Conservation (phyloP, 169 alveolate genomes). For the Theileria parva region DNA sequence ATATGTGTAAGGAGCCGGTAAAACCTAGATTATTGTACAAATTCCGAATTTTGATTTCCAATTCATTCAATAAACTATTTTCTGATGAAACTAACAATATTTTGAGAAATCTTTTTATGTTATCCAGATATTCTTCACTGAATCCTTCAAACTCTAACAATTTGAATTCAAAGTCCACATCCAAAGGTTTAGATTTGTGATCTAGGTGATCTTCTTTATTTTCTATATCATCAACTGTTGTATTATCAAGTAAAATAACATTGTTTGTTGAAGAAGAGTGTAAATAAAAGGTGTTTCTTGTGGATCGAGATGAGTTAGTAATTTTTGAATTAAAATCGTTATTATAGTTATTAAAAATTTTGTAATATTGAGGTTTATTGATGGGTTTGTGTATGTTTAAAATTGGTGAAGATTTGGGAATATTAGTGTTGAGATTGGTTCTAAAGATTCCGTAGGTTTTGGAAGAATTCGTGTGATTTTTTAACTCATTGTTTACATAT, state of each 20-base stretch:
- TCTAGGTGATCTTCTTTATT: neutral
- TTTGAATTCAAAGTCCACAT: slow-evolving; percentile 30
- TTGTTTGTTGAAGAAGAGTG: neutral
- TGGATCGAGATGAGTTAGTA: neutral
- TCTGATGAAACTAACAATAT: neutral
- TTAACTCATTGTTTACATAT: neutral
- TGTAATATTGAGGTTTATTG: neutral
- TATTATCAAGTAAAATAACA: neutral
- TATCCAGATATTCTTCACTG: neutral
- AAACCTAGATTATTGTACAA: neutral
- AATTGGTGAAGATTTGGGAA: neutral
- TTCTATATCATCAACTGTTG: neutral
- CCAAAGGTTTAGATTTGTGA: neutral
- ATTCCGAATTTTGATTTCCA: neutral
- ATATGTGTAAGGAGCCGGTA: neutral
- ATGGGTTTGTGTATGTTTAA: neutral
- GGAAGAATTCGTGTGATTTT: neutral
- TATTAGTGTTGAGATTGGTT: neutral
- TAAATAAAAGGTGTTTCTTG: neutral
- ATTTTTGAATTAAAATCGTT: neutral
- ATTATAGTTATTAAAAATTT: neutral
- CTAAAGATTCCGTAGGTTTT: neutral
- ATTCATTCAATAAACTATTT: neutral
- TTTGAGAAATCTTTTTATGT: neutral
- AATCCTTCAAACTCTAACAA: slow-evolving; percentile 36